Conservation (phyloP, 305 asterid species). For the Fraxinus platypoda region DNA sequence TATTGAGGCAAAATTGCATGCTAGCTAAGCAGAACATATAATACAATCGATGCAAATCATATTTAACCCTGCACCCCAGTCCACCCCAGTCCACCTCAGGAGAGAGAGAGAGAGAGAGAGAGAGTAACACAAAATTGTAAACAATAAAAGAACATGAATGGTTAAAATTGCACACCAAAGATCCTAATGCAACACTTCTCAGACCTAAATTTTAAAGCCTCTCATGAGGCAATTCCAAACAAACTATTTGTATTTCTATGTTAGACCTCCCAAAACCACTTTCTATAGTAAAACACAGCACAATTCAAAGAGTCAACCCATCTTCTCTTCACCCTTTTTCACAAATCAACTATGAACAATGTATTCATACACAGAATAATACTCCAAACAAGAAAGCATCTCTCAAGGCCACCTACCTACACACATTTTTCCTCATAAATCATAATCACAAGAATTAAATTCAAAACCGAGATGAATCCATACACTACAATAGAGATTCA, state of each 20-base stretch:
- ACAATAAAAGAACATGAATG: background rate
- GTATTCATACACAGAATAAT: background rate
- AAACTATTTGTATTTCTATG: background rate
- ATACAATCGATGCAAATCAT: background rate
- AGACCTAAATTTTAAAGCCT: background rate
- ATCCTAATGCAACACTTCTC: background rate
- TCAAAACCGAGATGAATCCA: background rate
- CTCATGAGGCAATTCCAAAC: background rate
- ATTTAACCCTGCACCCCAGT: background rate
- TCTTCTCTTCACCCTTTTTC: background rate
- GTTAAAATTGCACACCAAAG: background rate
- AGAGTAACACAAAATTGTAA: background rate
- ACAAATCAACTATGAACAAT: background rate
- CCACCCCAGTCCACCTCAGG: background rate
- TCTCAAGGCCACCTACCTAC: background rate
- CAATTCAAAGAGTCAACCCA: background rate
- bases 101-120: too few species aligned
- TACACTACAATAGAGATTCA: background rate
- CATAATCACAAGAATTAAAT: background rate
- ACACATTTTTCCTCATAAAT: background rate
- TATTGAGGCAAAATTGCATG: background rate
- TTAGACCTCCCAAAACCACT: background rate
- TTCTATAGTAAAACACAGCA: background rate
- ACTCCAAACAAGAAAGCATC: background rate
- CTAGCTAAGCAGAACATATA: background rate